These are phyloP conservation scores for Sordariomycetes sp. DNA, from an alignment of 2,329 filamentous ascomycete genomes.

Conservation along the genomic window DNA sequence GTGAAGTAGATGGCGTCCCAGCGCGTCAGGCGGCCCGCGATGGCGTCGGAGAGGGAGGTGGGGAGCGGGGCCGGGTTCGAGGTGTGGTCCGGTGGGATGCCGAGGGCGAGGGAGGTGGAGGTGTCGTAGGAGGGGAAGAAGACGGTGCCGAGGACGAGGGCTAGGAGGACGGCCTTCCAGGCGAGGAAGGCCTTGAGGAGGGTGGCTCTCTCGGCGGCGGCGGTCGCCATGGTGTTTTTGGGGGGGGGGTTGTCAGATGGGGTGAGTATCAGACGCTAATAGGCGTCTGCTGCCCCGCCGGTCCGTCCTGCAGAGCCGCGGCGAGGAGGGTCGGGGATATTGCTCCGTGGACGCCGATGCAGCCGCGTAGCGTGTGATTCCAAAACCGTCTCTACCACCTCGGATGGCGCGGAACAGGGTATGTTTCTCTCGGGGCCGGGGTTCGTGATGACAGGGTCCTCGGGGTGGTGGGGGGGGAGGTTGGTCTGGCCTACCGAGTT, in stretches of 20 bases:
- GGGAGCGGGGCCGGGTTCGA: slow-evolving; percentile 25
- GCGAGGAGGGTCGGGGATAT: no score
- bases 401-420: no score
- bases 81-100: slow-evolving; percentile 18
- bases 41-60: slow-evolving; percentile 4
- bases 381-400: no score
- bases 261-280: not conserved
- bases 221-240: not conserved
- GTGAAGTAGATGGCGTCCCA: slow-evolving; percentile 80
- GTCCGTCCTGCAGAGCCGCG: not conserved
- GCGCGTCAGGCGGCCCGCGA: slow-evolving; percentile 51
- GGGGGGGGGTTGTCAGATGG: not conserved
- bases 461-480: no score
- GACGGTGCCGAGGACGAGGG: slow-evolving; percentile 41
- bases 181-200: slow-evolving; percentile 34
- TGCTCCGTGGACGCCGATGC: no score
- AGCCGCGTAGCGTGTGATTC: no score
- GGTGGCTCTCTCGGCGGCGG: slow-evolving; percentile 7
- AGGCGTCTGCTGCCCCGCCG: not conserved
- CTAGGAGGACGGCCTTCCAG: slow-evolving; percentile 61
- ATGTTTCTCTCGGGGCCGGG: no score
- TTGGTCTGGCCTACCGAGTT: no score
- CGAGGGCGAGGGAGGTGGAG: slow-evolving; percentile 46
- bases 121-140: slow-evolving; percentile 62
- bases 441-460: no score